phyloP scores from a whole-genome alignment of 2,329 filamentous ascomycete species.

The Calonectria hongkongensis region DNA sequence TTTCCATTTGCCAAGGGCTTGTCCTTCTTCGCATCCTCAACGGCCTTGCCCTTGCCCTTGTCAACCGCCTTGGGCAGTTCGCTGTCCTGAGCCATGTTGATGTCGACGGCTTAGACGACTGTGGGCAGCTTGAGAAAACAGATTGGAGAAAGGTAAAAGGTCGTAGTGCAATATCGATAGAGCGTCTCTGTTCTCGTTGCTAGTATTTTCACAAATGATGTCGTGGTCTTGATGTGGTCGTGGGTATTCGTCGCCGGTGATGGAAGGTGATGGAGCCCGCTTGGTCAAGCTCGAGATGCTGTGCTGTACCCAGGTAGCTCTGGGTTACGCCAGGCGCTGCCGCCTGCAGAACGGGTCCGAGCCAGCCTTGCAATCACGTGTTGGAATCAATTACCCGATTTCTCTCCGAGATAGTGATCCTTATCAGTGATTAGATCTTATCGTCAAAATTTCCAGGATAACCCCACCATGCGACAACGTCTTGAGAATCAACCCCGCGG shows the following conservation, averaged over 20 bases:
- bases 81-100: constrained; percentile 93
- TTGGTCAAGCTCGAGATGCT: constrained; percentile 61
- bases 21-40: constrained; percentile 81
- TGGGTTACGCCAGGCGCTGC: constrained; percentile 68
- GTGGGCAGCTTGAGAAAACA: constrained; percentile 50
- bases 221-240: constrained; percentile 48
- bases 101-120: constrained; percentile 57
- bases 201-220: constrained; percentile 35
- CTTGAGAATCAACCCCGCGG: constrained; percentile 50
- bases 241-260: constrained; percentile 55
- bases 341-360: constrained; percentile 61
- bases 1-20: constrained; percentile 83
- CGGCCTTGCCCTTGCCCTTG: constrained; percentile 97
- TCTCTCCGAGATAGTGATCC: constrained; percentile 42
- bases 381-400: constrained; percentile 31
- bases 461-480: constrained; percentile 54
- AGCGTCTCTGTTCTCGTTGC: constrained; percentile 36
- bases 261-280: constrained; percentile 62
- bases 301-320: constrained; percentile 58
- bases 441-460: constrained; percentile 54
- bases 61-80: constrained; percentile 89
- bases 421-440: constrained; percentile 59
- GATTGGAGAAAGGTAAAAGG: constrained; percentile 41
- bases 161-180: constrained; percentile 31
- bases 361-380: constrained; percentile 59